Evolutionary conservation across 2,329 filamentous ascomycete species (phyloP), one percentile per base, ranked within the genome.

Genomic region (Aspergillus floridensis): DNA sequence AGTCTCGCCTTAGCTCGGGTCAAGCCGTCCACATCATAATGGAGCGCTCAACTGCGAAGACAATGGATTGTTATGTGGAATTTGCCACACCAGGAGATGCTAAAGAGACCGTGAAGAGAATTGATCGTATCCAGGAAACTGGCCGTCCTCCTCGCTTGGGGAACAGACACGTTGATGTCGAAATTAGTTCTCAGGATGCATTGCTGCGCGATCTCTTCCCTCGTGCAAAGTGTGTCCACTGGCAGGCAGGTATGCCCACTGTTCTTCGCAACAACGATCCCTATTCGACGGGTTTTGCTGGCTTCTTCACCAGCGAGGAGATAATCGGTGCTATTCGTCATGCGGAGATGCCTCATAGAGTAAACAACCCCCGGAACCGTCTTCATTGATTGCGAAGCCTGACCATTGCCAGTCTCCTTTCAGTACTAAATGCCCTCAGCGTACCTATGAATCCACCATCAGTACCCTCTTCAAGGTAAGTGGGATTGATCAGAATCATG

Each of bases 21-120:
- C 78, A 73, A 48, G 74, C 81, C 0, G 74, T 84, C n/a, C 82
- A 84, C 63, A 82, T 85, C 62, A 81, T 84, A 59, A 84, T 84
- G 82, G 82, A 85, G 62, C 80, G 82, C 22, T 77, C 79, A 22
- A 83, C 81, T n/a, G 81, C 80, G 19, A 84, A 84, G 72, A 84
- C 82, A 1, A 81, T 81, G 76, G 81, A 84, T 55, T 80, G 76
- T 60, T 85, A 76, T 63, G 74, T 82, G 44, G 82, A 85, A 57
- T 76, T 84, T 38, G 55, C 65, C 3, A 72, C 68, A 5, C 44
- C 56, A 1, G 58, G 60, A 10, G 77, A 80, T 63, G 82, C 82
- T 0, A 56, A 70, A 16, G 68, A 70, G 12, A 68, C 76, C 3
- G 70, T 78, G 8, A 64, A 70, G 11, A 74, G 75, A 46, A 72